Evolutionary conservation across 108 stramenopile species (phyloP).

Genomic region (Asterionellopsis glacialis): DNA sequence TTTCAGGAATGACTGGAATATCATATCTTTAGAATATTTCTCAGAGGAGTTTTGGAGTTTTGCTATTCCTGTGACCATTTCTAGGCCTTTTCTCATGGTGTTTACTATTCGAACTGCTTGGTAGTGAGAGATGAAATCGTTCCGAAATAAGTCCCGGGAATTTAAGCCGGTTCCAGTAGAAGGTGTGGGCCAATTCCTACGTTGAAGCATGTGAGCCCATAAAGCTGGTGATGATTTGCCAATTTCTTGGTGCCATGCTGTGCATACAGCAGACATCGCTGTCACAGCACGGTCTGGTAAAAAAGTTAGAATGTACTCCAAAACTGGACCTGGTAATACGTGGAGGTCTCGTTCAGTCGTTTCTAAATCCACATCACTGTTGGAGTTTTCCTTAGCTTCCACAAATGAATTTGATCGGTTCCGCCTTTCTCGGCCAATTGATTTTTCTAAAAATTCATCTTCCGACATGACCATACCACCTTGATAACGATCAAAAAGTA

Average conservation of each 20-base stretch:
- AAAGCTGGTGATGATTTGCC: conserved; percentile 40
- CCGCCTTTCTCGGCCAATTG: conserved; percentile 10
- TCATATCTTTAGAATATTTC: too few relatives aligned
- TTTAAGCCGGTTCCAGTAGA: not conserved
- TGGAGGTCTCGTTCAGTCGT: conserved; percentile 6
- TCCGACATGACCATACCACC: conserved; percentile 28
- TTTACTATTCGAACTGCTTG: too few relatives aligned
- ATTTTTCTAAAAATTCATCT: conserved; percentile 14
- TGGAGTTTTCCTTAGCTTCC: conserved; percentile 2
- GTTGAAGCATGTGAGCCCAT: conserved; percentile 38
- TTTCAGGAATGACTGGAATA: too few relatives aligned
- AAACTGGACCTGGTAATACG: conserved; percentile 28
- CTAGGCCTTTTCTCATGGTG: too few relatives aligned
- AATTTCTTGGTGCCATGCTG: conserved; percentile 45
- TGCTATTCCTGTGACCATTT: too few relatives aligned
- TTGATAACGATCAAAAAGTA: conserved; percentile 50
- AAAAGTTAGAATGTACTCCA: conserved; percentile 50
- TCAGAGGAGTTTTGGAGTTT: too few relatives aligned
- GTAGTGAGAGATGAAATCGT: conserved; percentile 35
- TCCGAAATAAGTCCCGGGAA: conserved; percentile 3
- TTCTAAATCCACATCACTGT: not conserved
- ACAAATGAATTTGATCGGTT: conserved; percentile 11
- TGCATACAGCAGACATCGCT: conserved; percentile 29
- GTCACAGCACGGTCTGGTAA: conserved; percentile 35
- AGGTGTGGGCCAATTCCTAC: conserved; percentile 32